phyloP scores from a whole-genome alignment of 2,329 filamentous ascomycete species.

The Nothophoma quercina region DNA sequence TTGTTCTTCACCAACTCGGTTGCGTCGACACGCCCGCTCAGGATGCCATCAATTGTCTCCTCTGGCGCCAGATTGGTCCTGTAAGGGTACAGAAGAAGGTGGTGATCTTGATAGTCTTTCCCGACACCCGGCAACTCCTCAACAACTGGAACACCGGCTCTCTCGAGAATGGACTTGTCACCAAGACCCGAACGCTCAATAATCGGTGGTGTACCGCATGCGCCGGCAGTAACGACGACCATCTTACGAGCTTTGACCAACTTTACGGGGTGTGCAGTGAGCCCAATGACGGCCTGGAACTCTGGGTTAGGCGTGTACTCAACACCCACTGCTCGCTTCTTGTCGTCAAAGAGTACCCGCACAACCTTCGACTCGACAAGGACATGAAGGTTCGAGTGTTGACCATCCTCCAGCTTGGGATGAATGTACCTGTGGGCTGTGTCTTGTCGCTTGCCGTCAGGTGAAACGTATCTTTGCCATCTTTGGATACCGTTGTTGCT shows the following conservation, averaged over 20 bases:
- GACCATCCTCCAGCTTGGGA: slow-evolving; percentile 57
- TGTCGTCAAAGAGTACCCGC: slow-evolving; percentile 62
- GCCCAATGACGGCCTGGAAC: slow-evolving; percentile 39
- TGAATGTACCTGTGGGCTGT: slow-evolving; percentile 64
- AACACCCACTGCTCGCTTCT: slow-evolving; percentile 64
- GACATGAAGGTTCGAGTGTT: slow-evolving; percentile 66
- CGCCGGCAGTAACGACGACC: slow-evolving; percentile 61
- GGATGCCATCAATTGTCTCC: slow-evolving; percentile 63
- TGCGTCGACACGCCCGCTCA: slow-evolving; percentile 58
- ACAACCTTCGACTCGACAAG: slow-evolving; percentile 65
- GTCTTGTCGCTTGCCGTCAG: slow-evolving; percentile 65
- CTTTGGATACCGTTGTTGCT: slow-evolving; percentile 52
- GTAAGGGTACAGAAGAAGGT: slow-evolving; percentile 63
- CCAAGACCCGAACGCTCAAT: slow-evolving; percentile 71
- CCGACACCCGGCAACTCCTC: slow-evolving; percentile 69
- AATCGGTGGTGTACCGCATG: slow-evolving; percentile 62
- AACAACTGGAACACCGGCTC: slow-evolving; percentile 61
- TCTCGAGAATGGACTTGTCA: slow-evolving; percentile 57
- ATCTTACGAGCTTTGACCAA: slow-evolving; percentile 62
- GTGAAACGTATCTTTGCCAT: slow-evolving; percentile 59
- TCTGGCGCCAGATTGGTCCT: slow-evolving; percentile 54
- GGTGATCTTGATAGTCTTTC: slow-evolving; percentile 69
- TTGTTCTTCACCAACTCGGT: slow-evolving; percentile 56
- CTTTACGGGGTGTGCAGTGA: slow-evolving; percentile 46
- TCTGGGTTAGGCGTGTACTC: slow-evolving; percentile 63